Evolutionary conservation across 306 rosid genomes (phyloP), one percentile per base, ranked within the genome.

Genomic region (Cucurbita moschata): DNA sequence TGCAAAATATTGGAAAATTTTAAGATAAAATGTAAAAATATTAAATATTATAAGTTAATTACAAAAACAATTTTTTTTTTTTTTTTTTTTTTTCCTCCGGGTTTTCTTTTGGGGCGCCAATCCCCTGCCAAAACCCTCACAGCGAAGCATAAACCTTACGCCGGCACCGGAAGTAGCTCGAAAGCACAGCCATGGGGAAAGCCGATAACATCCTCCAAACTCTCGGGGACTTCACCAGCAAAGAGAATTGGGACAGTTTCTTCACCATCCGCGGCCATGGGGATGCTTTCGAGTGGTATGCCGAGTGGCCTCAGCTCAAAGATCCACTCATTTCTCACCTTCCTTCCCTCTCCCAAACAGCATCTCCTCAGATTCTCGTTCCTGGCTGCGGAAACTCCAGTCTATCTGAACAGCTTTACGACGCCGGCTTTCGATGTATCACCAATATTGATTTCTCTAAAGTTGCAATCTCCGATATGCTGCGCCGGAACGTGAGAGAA

Each of bases 201-300:
- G 86, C 75, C 16, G 87, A 89, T 58, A 77, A 89, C 61, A 78
- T 92, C 44, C 87, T 90, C 1, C 76, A 83, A 78, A 87, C 98
- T 68, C 88, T 93, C 1, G 93, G 89, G 1, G 97, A 93, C 83
- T 93, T 93, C 84, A 93, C 96, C 0, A 86, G 92, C 85, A 93
- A 88, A 79, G 96, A 93, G 56, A 90, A 93, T 69, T 90, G 98
- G 98, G 98, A 93, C 88, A 85, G 81, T 54, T 93, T 93, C 96
- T 93, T 93, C 93, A 82, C 88, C 15, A 86, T 93, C 10, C 88
- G 94, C 18, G 89, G 84, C 75, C 73, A 74, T 74, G 79, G 80
- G 30, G 83, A 89, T 61, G 81, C 96, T 57, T 93, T 90, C 82
- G 96, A 93, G 83, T 93, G 98, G 98, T 93, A 93, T 80, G 93